Evolutionary conservation across 2,329 filamentous ascomycete species (phyloP), one percentile per base, ranked within the genome.

Genomic region (Fusarium virguliforme): DNA sequence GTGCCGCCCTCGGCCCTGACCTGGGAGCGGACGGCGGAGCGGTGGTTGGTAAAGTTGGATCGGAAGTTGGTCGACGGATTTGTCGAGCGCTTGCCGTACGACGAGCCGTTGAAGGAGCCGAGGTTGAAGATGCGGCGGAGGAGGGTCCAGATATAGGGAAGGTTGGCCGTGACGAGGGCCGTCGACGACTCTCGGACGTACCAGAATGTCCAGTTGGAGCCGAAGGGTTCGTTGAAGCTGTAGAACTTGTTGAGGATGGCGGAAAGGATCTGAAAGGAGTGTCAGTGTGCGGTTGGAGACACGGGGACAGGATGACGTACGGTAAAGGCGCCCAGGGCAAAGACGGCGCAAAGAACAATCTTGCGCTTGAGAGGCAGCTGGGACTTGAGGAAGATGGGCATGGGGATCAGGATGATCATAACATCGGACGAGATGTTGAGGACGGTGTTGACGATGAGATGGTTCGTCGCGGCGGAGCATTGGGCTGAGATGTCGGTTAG

Each of bases 401-500:
- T 82, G 1, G 88, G 87, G 22, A 91, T 85, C 4, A 83, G 74
- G 30, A 91, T 85, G 75, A 91, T 90, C 79, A 88, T 83, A 3
- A 89, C 38, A 68, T 91, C 89, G 28, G 87, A 89, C 3, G 86
- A 85, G 54, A 90, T 85, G 71, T 91, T 91, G 74, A 91, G 85
- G 4, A 84, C 81, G 1, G 86, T 85, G 64, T 90, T 88, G 15
- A 86, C 85, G 56, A 89, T 89, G 10, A 89, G 82, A 71, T 89
- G 89, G 73, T 88, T 81, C 15, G 85, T 81, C 2, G 86, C 84
- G 0, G 88, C 85, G 1, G 87, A 86, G 74, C 88, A 90, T 81
- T 90, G 87, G 2, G 81, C 85, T 86, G 35, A 32, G 2, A n/a
- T 9, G 2, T n/a, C 38, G 30, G 64, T 75, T 12, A 76, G 68